Percentiles rank a stretch among this genome's conserved stretches.
Conservation (phyloP, 441 rosid species). For the Eruca vesicaria region DNA sequence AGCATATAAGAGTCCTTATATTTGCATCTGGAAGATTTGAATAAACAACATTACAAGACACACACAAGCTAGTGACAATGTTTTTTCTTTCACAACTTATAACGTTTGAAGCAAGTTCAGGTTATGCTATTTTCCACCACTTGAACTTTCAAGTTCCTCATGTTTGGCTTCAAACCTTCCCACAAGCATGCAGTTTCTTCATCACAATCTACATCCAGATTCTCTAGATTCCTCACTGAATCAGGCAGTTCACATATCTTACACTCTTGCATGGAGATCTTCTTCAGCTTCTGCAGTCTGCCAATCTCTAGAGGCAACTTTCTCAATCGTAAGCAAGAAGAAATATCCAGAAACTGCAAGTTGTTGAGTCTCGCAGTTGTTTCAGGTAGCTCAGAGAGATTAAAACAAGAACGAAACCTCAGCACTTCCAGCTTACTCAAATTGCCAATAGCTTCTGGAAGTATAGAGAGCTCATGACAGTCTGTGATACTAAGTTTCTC, state of each 20-base stretch:
- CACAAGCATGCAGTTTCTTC: constrained; percentile 39
- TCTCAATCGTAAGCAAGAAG: constrained; percentile 42
- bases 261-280: constrained; percentile 49
- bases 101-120: constrained; percentile 13
- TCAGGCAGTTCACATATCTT: constrained; percentile 24
- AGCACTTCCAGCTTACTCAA: constrained; percentile 41
- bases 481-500: constrained; percentile 60
- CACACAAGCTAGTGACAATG: not conserved
- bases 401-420: constrained; percentile 52
- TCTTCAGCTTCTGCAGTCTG: constrained; percentile 37
- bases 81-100: not conserved
- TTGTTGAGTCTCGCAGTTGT: constrained; percentile 37
- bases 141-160: constrained; percentile 24
- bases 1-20: not conserved
- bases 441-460: constrained; percentile 54
- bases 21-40: not conserved
- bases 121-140: constrained; percentile 34
- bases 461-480: constrained; percentile 45
- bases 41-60: constrained; percentile 12
- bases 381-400: constrained; percentile 46
- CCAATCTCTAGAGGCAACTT: constrained; percentile 47
- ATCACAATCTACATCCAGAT: constrained; percentile 47
- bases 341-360: constrained; percentile 46
- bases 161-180: constrained; percentile 25
- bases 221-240: constrained; percentile 36